A percentile compares a stretch with the other conserved stretches of the same genome.
phyloP scores from a whole-genome alignment of 1,139 yeast genomes.

The Yarrowia galli region DNA sequence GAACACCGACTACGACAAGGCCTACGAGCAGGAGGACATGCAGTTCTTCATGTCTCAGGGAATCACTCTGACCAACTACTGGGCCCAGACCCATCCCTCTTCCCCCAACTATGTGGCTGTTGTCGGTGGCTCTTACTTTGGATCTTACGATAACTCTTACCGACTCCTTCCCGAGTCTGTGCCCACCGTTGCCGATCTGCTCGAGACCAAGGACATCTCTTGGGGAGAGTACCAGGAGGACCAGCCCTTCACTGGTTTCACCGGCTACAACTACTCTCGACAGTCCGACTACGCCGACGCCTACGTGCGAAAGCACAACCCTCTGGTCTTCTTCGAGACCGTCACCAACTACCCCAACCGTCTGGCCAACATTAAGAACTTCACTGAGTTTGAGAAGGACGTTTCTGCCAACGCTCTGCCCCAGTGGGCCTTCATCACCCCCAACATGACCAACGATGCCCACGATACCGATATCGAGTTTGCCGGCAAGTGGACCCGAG shows the following conservation, averaged over 20 bases:
- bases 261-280: constrained; percentile 57
- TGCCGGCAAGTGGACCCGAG: constrained; percentile 55
- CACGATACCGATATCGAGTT: constrained; percentile 56
- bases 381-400: constrained; percentile 55
- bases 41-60: constrained; percentile 55
- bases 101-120: constrained; percentile 60
- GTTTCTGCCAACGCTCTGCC: constrained; percentile 54
- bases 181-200: constrained; percentile 57
- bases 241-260: constrained; percentile 58
- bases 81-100: constrained; percentile 60
- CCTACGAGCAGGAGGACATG: constrained; percentile 52
- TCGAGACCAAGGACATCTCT: constrained; percentile 55
- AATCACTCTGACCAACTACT: constrained; percentile 57
- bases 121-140: constrained; percentile 59
- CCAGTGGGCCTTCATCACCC: constrained; percentile 60
- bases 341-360: constrained; percentile 51
- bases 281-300: constrained; percentile 55
- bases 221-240: constrained; percentile 62
- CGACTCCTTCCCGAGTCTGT: constrained; percentile 55
- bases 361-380: constrained; percentile 56
- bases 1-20: constrained; percentile 60
- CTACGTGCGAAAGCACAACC: constrained; percentile 61
- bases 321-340: constrained; percentile 55
- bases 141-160: constrained; percentile 56
- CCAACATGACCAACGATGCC: constrained; percentile 60